Evolutionary conservation across 208 protist genomes (phyloP), one percentile per base, ranked within the genome.

Genomic region (Leishmania guyanensis): DNA sequence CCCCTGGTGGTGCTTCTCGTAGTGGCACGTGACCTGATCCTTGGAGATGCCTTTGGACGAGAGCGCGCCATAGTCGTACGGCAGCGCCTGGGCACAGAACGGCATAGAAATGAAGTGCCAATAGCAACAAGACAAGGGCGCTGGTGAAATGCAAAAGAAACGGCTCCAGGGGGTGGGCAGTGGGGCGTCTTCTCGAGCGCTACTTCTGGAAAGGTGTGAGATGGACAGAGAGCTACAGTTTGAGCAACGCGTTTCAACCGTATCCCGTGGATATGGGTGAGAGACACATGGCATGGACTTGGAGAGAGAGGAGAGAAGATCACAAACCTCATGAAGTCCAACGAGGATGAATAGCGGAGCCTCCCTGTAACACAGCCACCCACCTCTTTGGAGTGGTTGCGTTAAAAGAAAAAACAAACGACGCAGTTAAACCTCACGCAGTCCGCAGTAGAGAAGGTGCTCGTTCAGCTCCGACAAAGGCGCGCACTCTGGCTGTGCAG

Each of bases 1-100:
- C 71, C 92, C 92, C 81, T 94, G 91, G 84, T 98, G 94, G 84
- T 98, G 94, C 91, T 98, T 98, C 70, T 97, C 92, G 79, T 98
- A 97, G 87, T 98, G 96, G 86, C 94, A 96, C 46, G 89, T 95
- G 64, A 98, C 72, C 86, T 97, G 94, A 86, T 98, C 90, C 86
- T 92, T 89, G 46, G 94, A 97, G 51, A 97, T 85, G 33, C 93
- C 95, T 84, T 98, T 98, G 33, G 88, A 75, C 53, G 85, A 93
- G 43, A 98, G 90, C 10, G 89, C 92, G 79, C 93, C 90, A 74
- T 94, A 91, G 58, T 48, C 86, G 71, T 79, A 98, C 26, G 96
- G 96, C 26, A 98, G 89, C n/a, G 91, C 84, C 58, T 89, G 84
- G 51, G 91, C 90, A 73, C 83, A 74, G 80, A 98, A 98, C 46